A percentile compares a stretch with the other conserved stretches of the same genome.
phyloP scores from a whole-genome alignment of 2,329 filamentous ascomycete genomes.

The Phaeosphaeria sp. region DNA sequence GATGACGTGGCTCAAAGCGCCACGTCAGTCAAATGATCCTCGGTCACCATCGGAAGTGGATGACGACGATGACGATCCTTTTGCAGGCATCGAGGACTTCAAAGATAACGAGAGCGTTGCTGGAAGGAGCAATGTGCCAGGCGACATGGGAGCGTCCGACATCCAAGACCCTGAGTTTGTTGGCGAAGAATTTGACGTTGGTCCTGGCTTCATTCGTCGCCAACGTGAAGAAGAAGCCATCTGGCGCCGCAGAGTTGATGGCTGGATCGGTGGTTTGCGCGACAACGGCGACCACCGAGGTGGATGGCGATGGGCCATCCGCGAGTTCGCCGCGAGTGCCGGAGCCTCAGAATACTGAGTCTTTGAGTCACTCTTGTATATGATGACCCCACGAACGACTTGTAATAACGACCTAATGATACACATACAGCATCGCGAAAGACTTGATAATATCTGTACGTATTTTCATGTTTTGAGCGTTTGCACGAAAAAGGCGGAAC shows the following conservation, averaged over 20 bases:
- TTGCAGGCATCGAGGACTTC: conserved; percentile 92
- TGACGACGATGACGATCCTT: conserved; percentile 91
- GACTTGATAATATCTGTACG: conserved; percentile 19
- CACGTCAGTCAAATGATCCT: conserved; percentile 42
- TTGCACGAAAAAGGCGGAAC: conserved; percentile 16
- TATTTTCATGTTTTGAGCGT: conserved; percentile 16
- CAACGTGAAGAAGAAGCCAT: conserved; percentile 91
- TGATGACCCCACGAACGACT: background rate
- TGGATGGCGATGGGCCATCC: conserved; percentile 79
- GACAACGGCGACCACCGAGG: conserved; percentile 52
- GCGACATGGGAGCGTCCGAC: conserved; percentile 24
- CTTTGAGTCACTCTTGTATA: conserved; percentile 4
- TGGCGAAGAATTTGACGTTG: conserved; percentile 96
- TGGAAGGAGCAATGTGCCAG: conserved; percentile 30
- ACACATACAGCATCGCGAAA: conserved; percentile 37
- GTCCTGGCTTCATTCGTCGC: conserved; percentile 87
- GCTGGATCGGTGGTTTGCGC: conserved; percentile 73
- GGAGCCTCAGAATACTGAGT: conserved; percentile 2
- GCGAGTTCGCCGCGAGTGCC: conserved; percentile 52
- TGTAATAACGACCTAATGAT: conserved; percentile 3
- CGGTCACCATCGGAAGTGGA: conserved; percentile 65
- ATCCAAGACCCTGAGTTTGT: conserved; percentile 59
- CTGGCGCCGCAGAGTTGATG: conserved; percentile 87
- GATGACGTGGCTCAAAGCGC: conserved; percentile 95
- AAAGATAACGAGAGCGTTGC: conserved; percentile 66